Evolutionary conservation across 2,329 filamentous ascomycete genomes (phyloP), one percentile per base, ranked within the genome.

Genomic region (Nemania diffusa): DNA sequence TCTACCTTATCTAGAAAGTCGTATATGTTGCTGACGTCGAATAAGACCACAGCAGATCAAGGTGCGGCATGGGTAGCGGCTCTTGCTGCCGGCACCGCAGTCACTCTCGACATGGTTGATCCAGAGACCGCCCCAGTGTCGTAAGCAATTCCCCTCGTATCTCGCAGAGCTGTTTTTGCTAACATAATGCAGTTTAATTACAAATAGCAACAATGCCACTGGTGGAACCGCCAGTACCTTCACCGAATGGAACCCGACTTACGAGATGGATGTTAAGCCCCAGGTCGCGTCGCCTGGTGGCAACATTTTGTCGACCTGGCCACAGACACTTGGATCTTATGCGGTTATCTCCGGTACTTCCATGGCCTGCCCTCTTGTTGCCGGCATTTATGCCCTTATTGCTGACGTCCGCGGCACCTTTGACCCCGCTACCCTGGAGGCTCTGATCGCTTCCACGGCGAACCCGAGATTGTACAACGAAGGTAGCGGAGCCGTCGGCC

Each of bases 161-260:
- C 27, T 53, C 46, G 9, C 1, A 34, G 1, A 37, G 8, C 5
- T 13, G 11, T 13, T 5, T n/a, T 50, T 24, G 26, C 73, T 75
- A 53, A 76, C 62, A 61, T 68, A 75, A 27, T 73, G 75, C 57
- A 76, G 78, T 26, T 72, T 84, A n/a, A 67, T 72, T 32, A 71
- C 77, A 51, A 66, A 72, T 37, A 42, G 70, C 57, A 87, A 87
- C 76, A 77, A 75, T 1, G 57, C 71, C 0, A 84, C 83, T 0
- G 85, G 84, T 1, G 88, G 88, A 6, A 84, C 82, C 52, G 74
- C 85, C 37, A 87, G 84, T 72, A 77, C 76, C 5, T 89, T 80
- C 75, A 87, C 84, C 48, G 85, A 83, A 5, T 90, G 87, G 88
- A 88, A 88, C 7, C 88, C 88, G 2, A 87, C 84, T 2, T 89